Base-by-base conservation (phyloP, 2,329 filamentous ascomycete genomes). In the Gnomoniopsis sp. region DNA sequence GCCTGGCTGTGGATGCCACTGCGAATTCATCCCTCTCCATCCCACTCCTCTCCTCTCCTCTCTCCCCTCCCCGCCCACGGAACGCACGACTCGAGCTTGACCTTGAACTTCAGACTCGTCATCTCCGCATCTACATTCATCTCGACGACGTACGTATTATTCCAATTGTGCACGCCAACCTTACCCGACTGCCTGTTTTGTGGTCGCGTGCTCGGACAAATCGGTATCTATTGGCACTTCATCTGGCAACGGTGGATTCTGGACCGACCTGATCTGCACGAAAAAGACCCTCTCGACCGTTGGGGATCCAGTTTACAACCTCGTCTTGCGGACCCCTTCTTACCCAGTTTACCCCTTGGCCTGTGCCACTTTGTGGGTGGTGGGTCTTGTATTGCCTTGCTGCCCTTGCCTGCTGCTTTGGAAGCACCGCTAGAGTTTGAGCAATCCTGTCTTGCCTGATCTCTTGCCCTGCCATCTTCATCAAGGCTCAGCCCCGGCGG, bases 311-410 rank as follows among this genome's bases (percentile, higher is more conserved):
- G 17, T 46, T 46, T 48, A 38, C 19, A 43, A 23, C 44, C 53
- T 55, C 26, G 30, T 30, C 41, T 19, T 53, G 14, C 15, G 12
- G 6, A 21, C 19, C 23, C 38, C 23, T 11, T 54, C 6, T 21
- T 19, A 44, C 44, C 53, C 46, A 41, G 53, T 41, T 49, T 49
- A 49, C 53, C 53, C 53, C 53, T 55, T 55, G 53, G 53, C 53
- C 53, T 55, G 53, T 55, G 53, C 53, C 46, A 49, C 30, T 17
- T 19, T 22, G 43, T 44, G 17, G 43, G 19, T 22, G 43, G 19
- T 19, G 43, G 43, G 19, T 10, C 43, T 22, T 22, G 17, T 17
- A 10, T 19, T 17, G 8, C 43, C 38, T 15, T 44, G 43, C 43
- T n/a, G 8, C 43, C 43, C 19, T 19, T 19, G n/a, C 43, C 11